Evolutionary conservation across 2,329 filamentous ascomycete species (phyloP), one percentile per base, ranked within the genome.

Genomic region (Venturia nashicola): DNA sequence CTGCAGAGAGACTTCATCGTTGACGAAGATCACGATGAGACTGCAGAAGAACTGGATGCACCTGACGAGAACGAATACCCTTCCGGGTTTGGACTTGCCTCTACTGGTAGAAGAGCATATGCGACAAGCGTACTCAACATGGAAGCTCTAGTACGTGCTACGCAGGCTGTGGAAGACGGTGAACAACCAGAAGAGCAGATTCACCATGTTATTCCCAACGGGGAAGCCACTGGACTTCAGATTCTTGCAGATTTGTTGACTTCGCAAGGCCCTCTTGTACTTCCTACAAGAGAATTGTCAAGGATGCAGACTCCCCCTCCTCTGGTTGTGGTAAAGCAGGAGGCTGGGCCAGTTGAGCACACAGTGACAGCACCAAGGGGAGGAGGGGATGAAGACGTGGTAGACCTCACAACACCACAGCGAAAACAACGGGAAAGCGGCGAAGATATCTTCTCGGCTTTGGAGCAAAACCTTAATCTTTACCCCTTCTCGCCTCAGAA

Each of bases 221-320:
- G 76, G 34, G 70, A 77, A 61, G 77, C 77, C 5, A 66, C 71
- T 36, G 74, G 75, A 32, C 69, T 80, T 40, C 72, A 73, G 67
- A 64, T 75, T 61, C 71, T 77, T 62, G 75, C 73, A 8, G 61
- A 46, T 8, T 46, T 46, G 16, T 18, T 62, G 12, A n/a, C 8
- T 16, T 32, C 60, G 43, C 39, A 39, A 32, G 42, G 20, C 40
- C 59, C 59, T 20, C 12, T 44, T 18, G 59, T 44, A 32, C 12
- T 60, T 16, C 20, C 39, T 9, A 27, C 39, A n/a, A 44, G 39
- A 42, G 27, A 16, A 27, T 11, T 12, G 23, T 7, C 59, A 6
- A 39, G 20, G 18, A 27, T 39, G 9, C 55, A 59, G 27, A 34
- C 36, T 32, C 40, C 40, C n/a, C 40, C 40, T 34, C 59, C 59